phyloP scores from a whole-genome alignment of 805 yeast species.

The Zygosaccharomyces gambellarensis region DNA sequence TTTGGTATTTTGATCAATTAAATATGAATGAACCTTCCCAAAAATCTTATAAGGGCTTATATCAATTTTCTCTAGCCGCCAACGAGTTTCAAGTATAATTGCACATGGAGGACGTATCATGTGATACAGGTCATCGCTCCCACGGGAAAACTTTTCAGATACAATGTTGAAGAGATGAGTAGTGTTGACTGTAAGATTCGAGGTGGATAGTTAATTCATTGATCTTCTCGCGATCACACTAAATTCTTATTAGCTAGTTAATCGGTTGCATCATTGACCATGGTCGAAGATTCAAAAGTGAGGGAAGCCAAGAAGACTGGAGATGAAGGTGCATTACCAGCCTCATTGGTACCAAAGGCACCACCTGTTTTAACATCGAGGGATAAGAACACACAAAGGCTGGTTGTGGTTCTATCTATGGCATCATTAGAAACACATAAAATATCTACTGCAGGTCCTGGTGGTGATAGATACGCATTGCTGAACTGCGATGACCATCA shows the following conservation, averaged over 20 bases:
- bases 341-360: constrained; percentile 80
- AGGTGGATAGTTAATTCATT: neutral
- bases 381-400: constrained; percentile 80
- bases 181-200: neutral
- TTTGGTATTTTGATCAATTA: too few species aligned
- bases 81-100: neutral
- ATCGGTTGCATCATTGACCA: constrained; percentile 9
- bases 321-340: constrained; percentile 44
- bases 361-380: constrained; percentile 76
- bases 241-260: neutral
- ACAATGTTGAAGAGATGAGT: neutral
- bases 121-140: constrained; percentile 1
- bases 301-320: constrained; percentile 40
- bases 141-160: constrained; percentile 13
- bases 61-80: neutral
- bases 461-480: constrained; percentile 88
- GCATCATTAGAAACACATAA: constrained; percentile 96
- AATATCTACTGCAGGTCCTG: constrained; percentile 69
- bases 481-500: constrained; percentile 98
- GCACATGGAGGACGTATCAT: constrained; percentile 4
- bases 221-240: too few species aligned
- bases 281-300: constrained; percentile 47
- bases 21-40: too few species aligned
- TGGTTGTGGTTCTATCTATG: constrained; percentile 90
- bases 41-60: neutral